Evolutionary conservation across 495 filamentous ascomycete genomes (phyloP).

Genomic region (Xylaria acuta): DNA sequence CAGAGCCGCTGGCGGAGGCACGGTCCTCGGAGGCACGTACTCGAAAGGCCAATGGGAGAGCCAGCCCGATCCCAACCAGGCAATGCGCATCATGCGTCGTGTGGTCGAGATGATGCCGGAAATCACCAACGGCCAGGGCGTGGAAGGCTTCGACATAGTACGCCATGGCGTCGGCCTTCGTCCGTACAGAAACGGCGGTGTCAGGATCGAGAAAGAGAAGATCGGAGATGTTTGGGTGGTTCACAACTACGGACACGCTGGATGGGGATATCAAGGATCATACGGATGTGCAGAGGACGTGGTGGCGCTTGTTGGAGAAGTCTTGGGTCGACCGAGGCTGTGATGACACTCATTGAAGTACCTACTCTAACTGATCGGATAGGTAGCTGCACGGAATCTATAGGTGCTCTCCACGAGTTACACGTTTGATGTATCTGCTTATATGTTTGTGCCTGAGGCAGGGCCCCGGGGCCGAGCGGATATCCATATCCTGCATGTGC

Average conservation of each 20-base stretch:
- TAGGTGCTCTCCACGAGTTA: neutral
- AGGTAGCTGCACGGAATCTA: neutral
- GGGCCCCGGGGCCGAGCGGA: too few species aligned
- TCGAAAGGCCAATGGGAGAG: slow-evolving; percentile 84
- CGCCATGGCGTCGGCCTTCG: slow-evolving; percentile 88
- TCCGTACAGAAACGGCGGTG: slow-evolving; percentile 75
- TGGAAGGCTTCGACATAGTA: slow-evolving; percentile 82
- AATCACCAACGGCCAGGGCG: slow-evolving; percentile 76
- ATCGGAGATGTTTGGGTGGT: slow-evolving; percentile 76
- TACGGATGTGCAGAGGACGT: slow-evolving; percentile 82
- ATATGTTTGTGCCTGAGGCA: too few species aligned
- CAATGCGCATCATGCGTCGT: slow-evolving; percentile 88
- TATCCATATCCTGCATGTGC: neutral
- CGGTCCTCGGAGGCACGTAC: slow-evolving; percentile 87
- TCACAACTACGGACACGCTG: slow-evolving; percentile 96
- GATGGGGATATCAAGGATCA: slow-evolving; percentile 88
- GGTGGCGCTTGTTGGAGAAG: slow-evolving; percentile 72
- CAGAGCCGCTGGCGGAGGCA: slow-evolving; percentile 77
- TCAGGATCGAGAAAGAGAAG: slow-evolving; percentile 82
- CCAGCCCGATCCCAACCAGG: slow-evolving; percentile 79
- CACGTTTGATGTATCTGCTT: too few species aligned
- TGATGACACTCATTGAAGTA: neutral
- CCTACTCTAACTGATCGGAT: neutral
- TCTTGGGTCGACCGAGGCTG: slow-evolving; percentile 30
- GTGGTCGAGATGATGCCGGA: slow-evolving; percentile 73